These are phyloP conservation scores for Ocimum tenuiflorum DNA, from an alignment of 257 asterid genomes.

Conservation along the genomic window DNA sequence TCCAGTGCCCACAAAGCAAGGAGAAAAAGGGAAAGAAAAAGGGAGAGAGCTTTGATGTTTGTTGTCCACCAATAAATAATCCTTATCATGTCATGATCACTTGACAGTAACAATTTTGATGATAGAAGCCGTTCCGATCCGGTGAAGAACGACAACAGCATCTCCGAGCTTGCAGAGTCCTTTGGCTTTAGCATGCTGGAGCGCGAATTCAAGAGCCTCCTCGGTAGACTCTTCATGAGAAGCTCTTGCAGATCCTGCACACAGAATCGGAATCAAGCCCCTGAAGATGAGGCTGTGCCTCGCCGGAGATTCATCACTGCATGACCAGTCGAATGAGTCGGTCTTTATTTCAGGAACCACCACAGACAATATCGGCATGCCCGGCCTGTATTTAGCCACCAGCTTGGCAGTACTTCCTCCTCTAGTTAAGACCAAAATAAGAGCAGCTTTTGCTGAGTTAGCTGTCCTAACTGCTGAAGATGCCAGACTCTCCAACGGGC, in stretches of 20 bases:
- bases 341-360: constrained; percentile 44
- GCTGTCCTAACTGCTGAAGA: constrained; percentile 43
- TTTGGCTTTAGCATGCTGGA: constrained; percentile 31
- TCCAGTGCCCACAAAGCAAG: neutral
- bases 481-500: constrained; percentile 43
- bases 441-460: constrained; percentile 33
- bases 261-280: constrained; percentile 36
- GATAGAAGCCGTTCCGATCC: constrained; percentile 36
- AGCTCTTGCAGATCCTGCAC: constrained; percentile 42
- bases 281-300: constrained; percentile 41
- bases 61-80: neutral
- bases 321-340: constrained; percentile 36
- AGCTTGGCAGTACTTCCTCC: constrained; percentile 48
- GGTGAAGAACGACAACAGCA: constrained; percentile 38
- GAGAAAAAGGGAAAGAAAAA: neutral
- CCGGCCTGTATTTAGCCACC: constrained; percentile 47
- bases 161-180: constrained; percentile 34
- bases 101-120: constrained; percentile 36
- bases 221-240: constrained; percentile 41
- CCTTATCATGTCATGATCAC: constrained; percentile 7
- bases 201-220: constrained; percentile 38
- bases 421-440: constrained; percentile 36
- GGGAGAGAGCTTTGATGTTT: neutral
- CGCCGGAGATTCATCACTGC: constrained; percentile 39
- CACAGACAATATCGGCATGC: constrained; percentile 37